phyloP scores from a whole-genome alignment of 495 filamentous ascomycete genomes.

The Penicillium canariense region DNA sequence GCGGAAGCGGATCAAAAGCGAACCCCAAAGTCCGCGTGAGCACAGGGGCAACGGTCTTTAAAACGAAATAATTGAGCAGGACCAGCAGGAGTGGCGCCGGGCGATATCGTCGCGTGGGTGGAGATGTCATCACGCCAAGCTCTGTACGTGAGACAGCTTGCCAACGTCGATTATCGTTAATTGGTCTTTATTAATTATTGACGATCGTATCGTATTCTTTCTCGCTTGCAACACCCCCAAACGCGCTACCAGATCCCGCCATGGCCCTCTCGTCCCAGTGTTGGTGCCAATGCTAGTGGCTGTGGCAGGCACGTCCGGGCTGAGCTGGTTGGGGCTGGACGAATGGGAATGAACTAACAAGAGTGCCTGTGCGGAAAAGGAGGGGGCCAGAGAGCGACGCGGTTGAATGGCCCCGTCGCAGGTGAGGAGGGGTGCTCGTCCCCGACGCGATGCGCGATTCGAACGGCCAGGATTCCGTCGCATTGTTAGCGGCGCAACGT shows the following conservation, averaged over 20 bases:
- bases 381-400: not conserved
- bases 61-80: slow-evolving; percentile 12
- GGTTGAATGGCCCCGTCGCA: not conserved
- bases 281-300: not conserved
- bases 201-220: not conserved
- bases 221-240: not conserved
- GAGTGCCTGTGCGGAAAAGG: not conserved
- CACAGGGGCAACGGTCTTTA: slow-evolving; percentile 8
- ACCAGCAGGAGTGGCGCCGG: slow-evolving; percentile 14
- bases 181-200: not conserved
- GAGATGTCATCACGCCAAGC: slow-evolving; percentile 16
- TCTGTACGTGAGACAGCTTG: slow-evolving; percentile 33
- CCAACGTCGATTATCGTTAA: not conserved
- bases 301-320: not conserved
- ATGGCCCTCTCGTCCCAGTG: not conserved
- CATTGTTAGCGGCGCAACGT: slow-evolving; percentile 12
- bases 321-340: not conserved
- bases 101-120: slow-evolving; percentile 17
- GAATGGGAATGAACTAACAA: not conserved
- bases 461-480: not conserved
- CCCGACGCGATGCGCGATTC: not conserved
- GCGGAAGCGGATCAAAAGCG: slow-evolving; percentile 20
- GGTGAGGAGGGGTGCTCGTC: not conserved
- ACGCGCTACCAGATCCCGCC: not conserved
- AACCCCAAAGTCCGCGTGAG: slow-evolving; percentile 14